Conservation (phyloP, 2,329 filamentous ascomycete genomes). For the Xylaria multiplex region DNA sequence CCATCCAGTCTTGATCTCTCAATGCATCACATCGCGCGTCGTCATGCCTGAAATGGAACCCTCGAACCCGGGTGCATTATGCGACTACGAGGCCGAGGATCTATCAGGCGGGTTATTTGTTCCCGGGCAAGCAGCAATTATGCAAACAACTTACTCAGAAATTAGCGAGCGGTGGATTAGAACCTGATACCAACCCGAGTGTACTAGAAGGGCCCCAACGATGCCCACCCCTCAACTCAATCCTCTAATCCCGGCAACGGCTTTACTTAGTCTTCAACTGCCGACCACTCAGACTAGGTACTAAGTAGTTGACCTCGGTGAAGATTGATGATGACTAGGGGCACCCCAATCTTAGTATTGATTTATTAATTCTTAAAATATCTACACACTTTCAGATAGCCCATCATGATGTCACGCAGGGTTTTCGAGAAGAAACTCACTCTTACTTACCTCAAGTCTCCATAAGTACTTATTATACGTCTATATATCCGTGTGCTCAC, state of each 20-base stretch:
- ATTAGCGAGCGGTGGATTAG: conserved; percentile 26
- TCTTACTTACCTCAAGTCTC: background rate
- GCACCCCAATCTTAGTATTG: conserved; percentile 14
- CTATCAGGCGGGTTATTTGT: conserved; percentile 14
- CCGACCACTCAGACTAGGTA: conserved; percentile 9
- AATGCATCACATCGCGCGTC: conserved; percentile 40
- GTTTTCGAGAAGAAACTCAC: conserved; percentile 7
- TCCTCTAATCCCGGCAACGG: conserved; percentile 17
- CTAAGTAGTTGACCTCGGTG: conserved; percentile 24
- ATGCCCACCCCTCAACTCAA: conserved; percentile 13
- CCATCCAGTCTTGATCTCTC: conserved; percentile 8
- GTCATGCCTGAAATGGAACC: conserved; percentile 41
- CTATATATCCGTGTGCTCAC: conserved; percentile 6
- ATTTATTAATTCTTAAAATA: background rate
- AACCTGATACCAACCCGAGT: conserved; percentile 8
- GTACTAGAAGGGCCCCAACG: conserved; percentile 17
- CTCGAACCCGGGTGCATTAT: conserved; percentile 22
- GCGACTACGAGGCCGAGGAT: conserved; percentile 9
- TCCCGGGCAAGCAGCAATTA: conserved; percentile 18
- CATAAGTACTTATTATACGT: background rate
- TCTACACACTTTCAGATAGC: background rate
- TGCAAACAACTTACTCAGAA: conserved; percentile 31
- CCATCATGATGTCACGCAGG: conserved; percentile 19
- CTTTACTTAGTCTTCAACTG: conserved; percentile 20
- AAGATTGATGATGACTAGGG: conserved; percentile 7